These are phyloP conservation scores for Blastobotrys arbuscula DNA, from an alignment of 1,139 yeast species.

Conservation along the genomic window DNA sequence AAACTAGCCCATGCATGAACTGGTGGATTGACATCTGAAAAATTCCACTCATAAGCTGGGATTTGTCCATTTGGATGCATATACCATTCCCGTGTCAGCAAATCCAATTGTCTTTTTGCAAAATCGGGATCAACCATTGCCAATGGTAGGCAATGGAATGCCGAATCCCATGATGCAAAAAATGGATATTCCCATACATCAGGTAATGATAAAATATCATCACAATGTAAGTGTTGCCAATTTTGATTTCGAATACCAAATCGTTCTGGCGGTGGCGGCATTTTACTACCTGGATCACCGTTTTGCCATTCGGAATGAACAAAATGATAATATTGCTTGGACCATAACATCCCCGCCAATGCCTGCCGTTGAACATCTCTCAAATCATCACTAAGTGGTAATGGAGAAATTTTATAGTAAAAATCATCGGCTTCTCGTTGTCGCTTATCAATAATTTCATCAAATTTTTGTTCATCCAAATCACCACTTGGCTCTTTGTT, in stretches of 20 bases:
- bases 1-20: constrained; percentile 98
- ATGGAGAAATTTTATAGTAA: constrained; percentile 84
- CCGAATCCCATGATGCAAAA: constrained; percentile 97
- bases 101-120: constrained; percentile 84
- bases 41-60: constrained; percentile 98
- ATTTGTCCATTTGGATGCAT: constrained; percentile 99
- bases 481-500: constrained; percentile 38
- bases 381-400: constrained; percentile 78
- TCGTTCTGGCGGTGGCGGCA: constrained; percentile 71
- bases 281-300: constrained; percentile 72
- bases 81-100: constrained; percentile 92
- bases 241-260: constrained; percentile 80
- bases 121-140: constrained; percentile 95
- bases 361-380: constrained; percentile 91
- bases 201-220: constrained; percentile 85
- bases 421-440: constrained; percentile 91
- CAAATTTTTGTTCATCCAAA: constrained; percentile 74
- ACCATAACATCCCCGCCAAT: constrained; percentile 91
- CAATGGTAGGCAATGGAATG: constrained; percentile 90
- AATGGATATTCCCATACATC: constrained; percentile 98
- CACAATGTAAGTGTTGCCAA: constrained; percentile 87
- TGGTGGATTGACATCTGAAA: constrained; percentile 93
- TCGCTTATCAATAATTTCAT: constrained; percentile 64
- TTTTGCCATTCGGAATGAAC: constrained; percentile 83
- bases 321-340: constrained; percentile 87